phyloP scores from a whole-genome alignment of 73 alveolate species.

The Tetrahymena malaccensis region DNA sequence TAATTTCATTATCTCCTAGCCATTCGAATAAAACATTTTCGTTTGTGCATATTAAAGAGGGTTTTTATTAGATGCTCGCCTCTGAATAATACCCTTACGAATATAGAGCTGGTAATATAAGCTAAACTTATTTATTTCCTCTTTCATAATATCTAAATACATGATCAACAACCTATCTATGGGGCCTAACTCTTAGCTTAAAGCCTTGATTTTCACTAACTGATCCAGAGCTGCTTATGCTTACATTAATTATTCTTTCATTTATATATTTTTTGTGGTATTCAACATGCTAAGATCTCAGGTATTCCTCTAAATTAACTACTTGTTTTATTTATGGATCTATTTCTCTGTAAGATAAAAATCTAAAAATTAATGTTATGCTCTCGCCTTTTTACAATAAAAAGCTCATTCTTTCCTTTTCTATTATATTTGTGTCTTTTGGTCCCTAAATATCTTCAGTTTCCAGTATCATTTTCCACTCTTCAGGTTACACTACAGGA shows the following conservation, averaged over 20 bases:
- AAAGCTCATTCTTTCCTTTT: background rate
- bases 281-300: background rate
- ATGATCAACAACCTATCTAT: conserved; percentile 23
- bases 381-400: background rate
- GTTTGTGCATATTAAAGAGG: conserved; percentile 6
- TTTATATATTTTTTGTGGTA: background rate
- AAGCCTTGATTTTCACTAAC: conserved; percentile 30
- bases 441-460: background rate
- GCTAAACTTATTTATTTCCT: conserved; percentile 29
- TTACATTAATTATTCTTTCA: background rate
- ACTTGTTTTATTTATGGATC: background rate
- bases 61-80: background rate
- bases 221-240: background rate
- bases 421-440: background rate
- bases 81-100: background rate
- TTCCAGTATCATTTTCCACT: background rate
- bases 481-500: background rate
- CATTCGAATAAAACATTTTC: conserved; percentile 17
- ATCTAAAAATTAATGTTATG: background rate
- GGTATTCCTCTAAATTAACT: background rate
- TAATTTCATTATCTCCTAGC: conserved; percentile 18
- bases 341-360: background rate
- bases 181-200: conserved; percentile 18
- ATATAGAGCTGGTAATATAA: conserved; percentile 11
- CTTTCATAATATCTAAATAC: conserved; percentile 37